Evolutionary conservation across 257 asterid species (phyloP).

Genomic region (Lycium barbarum): DNA sequence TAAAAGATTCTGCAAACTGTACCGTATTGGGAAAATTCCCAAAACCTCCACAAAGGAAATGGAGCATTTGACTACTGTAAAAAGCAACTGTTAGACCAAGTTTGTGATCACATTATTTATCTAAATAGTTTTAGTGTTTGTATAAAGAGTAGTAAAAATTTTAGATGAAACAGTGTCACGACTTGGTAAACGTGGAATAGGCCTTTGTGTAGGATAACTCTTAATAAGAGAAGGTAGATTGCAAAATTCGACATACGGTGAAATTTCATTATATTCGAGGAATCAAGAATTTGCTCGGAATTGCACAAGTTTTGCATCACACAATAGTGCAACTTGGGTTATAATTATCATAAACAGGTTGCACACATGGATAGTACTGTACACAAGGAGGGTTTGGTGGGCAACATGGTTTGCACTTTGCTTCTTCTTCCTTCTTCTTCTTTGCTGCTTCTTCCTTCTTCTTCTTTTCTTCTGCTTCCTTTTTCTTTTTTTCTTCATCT

Average conservation of each 20-base stretch:
- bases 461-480: not conserved
- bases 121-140: no score
- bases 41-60: no score
- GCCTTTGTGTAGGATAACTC: not conserved
- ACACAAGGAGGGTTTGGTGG: slow-evolving; percentile 25
- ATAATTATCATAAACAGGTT: slow-evolving; percentile 24
- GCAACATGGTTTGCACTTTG: slow-evolving; percentile 1
- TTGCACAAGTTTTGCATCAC: not conserved
- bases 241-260: not conserved
- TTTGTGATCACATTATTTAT: no score
- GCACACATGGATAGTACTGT: slow-evolving; percentile 30
- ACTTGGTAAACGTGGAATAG: no score
- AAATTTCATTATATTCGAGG: not conserved
- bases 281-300: not conserved
- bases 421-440: not conserved
- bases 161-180: no score
- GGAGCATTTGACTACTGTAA: no score
- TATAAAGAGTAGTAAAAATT: no score
- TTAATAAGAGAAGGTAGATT: not conserved
- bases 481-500: not conserved
- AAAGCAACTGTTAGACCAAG: no score
- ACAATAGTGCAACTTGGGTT: slow-evolving; percentile 13
- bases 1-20: no score
- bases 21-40: no score
- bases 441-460: not conserved